A percentile compares a stretch with the other conserved stretches of the same genome.
Conservation (phyloP, 192 early-diverging fungal species). For the Coemansia sp. region DNA sequence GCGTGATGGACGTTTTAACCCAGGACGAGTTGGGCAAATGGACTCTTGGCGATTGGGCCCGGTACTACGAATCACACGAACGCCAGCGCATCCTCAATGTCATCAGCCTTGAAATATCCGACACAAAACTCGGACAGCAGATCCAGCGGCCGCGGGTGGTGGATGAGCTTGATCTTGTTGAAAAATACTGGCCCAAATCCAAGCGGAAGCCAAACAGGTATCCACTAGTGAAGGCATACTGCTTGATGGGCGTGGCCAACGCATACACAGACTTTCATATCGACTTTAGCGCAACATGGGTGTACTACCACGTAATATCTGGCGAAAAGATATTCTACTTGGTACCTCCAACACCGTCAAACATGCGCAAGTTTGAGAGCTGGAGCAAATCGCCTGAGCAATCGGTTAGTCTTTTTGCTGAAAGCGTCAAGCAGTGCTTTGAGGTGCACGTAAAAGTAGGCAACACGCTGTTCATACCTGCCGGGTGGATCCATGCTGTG, state of each 20-base stretch:
- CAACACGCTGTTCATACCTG: conserved; percentile 92
- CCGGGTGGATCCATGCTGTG: conserved; percentile 96
- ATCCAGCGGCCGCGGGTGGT: conserved; percentile 79
- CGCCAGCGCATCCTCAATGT: conserved; percentile 80
- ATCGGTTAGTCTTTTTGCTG: conserved; percentile 71
- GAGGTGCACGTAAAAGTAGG: conserved; percentile 74
- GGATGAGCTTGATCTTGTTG: conserved; percentile 85
- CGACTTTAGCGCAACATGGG: conserved; percentile 82
- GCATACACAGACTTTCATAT: conserved; percentile 92
- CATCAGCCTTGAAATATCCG: conserved; percentile 84
- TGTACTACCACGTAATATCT: conserved; percentile 87
- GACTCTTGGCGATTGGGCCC: conserved; percentile 83
- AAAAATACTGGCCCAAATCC: conserved; percentile 77
- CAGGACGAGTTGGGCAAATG: conserved; percentile 76
- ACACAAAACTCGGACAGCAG: conserved; percentile 63
- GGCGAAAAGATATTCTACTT: conserved; percentile 91
- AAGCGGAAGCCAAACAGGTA: conserved; percentile 66
- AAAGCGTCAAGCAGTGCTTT: conserved; percentile 77
- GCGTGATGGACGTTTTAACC: conserved; percentile 90
- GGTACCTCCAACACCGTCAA: conserved; percentile 75
- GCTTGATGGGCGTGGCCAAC: conserved; percentile 89
- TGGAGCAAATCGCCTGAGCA: conserved; percentile 87
- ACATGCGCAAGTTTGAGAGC: conserved; percentile 85
- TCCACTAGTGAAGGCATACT: conserved; percentile 88
- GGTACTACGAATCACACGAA: conserved; percentile 66